Evolutionary conservation across 2,329 filamentous ascomycete species (phyloP).

Genomic region (Conoideocrella luteorostrata): DNA sequence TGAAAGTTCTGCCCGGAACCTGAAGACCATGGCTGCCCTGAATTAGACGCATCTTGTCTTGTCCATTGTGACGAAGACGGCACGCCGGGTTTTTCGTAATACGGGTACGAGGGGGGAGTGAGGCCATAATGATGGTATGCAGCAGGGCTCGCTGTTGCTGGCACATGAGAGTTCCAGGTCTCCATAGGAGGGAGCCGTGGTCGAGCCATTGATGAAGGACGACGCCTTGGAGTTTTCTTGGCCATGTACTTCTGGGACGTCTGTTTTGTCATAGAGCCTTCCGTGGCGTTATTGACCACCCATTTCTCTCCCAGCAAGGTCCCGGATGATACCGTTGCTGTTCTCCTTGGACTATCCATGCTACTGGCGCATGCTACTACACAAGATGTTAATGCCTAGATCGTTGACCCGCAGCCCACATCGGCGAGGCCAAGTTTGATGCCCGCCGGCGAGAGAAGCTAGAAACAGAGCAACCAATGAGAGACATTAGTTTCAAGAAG

Average conservation of each 20-base stretch:
- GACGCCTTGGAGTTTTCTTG: conserved; percentile 11
- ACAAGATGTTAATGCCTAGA: background rate
- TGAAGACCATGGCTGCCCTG: background rate
- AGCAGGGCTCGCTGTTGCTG: too few species aligned
- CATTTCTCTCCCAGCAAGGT: background rate
- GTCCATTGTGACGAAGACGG: background rate
- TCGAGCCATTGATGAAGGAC: too few species aligned
- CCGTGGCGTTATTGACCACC: background rate
- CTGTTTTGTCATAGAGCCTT: background rate
- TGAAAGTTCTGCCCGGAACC: background rate
- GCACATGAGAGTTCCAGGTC: too few species aligned
- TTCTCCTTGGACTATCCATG: conserved; percentile 6
- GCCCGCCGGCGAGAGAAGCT: background rate
- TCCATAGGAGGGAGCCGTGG: too few species aligned
- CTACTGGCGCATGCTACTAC: conserved; percentile 8
- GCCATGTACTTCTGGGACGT: conserved; percentile 3
- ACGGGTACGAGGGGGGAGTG: too few species aligned
- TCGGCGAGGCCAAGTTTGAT: background rate
- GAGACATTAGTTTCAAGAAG: background rate
- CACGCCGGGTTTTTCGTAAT: too few species aligned
- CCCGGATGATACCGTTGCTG: background rate
- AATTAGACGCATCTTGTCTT: too few species aligned
- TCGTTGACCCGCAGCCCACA: background rate
- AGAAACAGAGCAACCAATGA: background rate
- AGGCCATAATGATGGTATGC: too few species aligned